These are phyloP conservation scores for Pachyrhizus erosus DNA, from an alignment of 306 rosid genomes.

Conservation along the genomic window DNA sequence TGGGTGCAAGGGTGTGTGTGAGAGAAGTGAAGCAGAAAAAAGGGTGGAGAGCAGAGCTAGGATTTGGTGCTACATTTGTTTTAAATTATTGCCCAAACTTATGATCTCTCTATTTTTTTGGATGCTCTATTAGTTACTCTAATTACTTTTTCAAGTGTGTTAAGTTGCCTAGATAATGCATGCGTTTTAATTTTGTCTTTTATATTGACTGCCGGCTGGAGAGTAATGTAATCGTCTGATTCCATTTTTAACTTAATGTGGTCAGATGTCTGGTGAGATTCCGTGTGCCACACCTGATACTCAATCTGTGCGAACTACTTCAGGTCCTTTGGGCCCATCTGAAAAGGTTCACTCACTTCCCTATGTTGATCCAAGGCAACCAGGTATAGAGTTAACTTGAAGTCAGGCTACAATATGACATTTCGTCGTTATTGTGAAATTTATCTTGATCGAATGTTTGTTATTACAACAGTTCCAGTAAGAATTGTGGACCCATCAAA, in stretches of 20 bases:
- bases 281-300: conserved; percentile 89
- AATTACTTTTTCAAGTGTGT: neutral
- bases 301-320: conserved; percentile 89
- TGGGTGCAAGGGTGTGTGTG: neutral
- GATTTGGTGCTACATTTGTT: neutral
- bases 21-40: neutral
- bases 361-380: conserved; percentile 84
- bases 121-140: neutral
- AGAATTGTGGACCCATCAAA: conserved; percentile 94
- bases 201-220: neutral
- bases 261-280: conserved; percentile 92
- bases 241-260: neutral
- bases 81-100: neutral
- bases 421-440: conserved; percentile 35
- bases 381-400: conserved; percentile 62
- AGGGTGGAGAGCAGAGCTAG: neutral
- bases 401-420: conserved; percentile 13
- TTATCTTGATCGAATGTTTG: conserved; percentile 31
- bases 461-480: conserved; percentile 78
- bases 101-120: conserved; percentile 37
- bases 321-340: conserved; percentile 91
- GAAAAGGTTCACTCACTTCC: conserved; percentile 73
- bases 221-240: neutral
- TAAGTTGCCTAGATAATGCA: conserved; percentile 8
- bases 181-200: neutral